Conservation (phyloP, 2,329 filamentous ascomycete species). For the Fusarium virguliforme region DNA sequence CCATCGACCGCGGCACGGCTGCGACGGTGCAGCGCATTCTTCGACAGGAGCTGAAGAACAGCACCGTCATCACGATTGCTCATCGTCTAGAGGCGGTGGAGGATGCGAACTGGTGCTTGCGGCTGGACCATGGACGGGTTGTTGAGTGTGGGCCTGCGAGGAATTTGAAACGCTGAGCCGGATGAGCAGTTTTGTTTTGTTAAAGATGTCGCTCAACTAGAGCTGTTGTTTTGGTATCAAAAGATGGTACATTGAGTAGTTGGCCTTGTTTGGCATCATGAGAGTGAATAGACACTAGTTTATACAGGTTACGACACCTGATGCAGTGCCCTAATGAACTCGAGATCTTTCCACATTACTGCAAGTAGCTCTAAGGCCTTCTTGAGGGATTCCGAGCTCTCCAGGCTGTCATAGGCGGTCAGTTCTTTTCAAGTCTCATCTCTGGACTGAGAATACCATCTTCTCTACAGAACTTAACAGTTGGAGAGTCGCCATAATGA, state of each 20-base stretch:
- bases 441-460: too few species aligned
- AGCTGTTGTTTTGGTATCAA: neutral
- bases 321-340: neutral
- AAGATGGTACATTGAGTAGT: neutral
- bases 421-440: too few species aligned
- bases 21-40: conserved; percentile 71
- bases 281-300: neutral
- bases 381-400: too few species aligned
- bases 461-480: too few species aligned
- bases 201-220: too few species aligned
- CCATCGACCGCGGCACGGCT: conserved; percentile 73
- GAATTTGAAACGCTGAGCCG: conserved; percentile 22
- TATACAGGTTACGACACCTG: neutral
- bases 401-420: too few species aligned
- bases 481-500: too few species aligned
- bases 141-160: conserved; percentile 64
- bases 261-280: neutral
- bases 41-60: conserved; percentile 67
- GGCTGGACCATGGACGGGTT: conserved; percentile 68
- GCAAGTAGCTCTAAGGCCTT: neutral
- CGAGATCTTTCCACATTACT: too few species aligned
- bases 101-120: conserved; percentile 70
- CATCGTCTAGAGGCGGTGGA: conserved; percentile 75
- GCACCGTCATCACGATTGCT: conserved; percentile 78
- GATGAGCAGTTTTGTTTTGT: neutral